These are phyloP conservation scores for Shiraia sp. DNA, from an alignment of 2,329 filamentous ascomycete genomes.

Conservation along the genomic window DNA sequence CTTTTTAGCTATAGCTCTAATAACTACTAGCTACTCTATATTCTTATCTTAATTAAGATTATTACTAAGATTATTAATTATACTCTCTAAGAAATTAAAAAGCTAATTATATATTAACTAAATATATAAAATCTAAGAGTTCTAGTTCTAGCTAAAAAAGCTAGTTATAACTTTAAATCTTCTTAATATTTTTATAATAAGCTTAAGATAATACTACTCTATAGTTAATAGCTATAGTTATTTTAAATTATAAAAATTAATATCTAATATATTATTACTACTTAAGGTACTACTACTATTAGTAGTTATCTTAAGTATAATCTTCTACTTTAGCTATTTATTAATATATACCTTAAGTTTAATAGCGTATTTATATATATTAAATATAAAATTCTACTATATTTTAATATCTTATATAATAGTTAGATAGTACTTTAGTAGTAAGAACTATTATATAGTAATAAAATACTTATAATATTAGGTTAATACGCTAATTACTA, in stretches of 20 bases:
- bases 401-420: slow-evolving; percentile 6
- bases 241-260: slow-evolving; percentile 1
- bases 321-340: slow-evolving; percentile 11
- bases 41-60: slow-evolving; percentile 1
- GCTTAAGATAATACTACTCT: slow-evolving; percentile 5
- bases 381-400: slow-evolving; percentile 10
- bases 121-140: slow-evolving; percentile 4
- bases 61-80: slow-evolving; percentile 1
- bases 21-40: slow-evolving; percentile 2
- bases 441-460: neutral
- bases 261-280: slow-evolving; percentile 1
- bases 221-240: slow-evolving; percentile 4
- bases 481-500: neutral
- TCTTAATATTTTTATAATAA: slow-evolving; percentile 2
- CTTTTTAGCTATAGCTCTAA: slow-evolving; percentile 3
- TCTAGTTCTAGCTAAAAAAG: slow-evolving; percentile 5
- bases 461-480: slow-evolving; percentile 2
- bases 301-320: neutral
- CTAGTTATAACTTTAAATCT: slow-evolving; percentile 4
- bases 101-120: slow-evolving; percentile 8
- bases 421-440: neutral
- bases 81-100: slow-evolving; percentile 4
- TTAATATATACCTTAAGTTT: slow-evolving; percentile 12
- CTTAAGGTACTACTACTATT: neutral
- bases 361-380: slow-evolving; percentile 7